phyloP scores from a whole-genome alignment of 768 basidiomycete genomes.

The Sistotremastrum suecicum region DNA sequence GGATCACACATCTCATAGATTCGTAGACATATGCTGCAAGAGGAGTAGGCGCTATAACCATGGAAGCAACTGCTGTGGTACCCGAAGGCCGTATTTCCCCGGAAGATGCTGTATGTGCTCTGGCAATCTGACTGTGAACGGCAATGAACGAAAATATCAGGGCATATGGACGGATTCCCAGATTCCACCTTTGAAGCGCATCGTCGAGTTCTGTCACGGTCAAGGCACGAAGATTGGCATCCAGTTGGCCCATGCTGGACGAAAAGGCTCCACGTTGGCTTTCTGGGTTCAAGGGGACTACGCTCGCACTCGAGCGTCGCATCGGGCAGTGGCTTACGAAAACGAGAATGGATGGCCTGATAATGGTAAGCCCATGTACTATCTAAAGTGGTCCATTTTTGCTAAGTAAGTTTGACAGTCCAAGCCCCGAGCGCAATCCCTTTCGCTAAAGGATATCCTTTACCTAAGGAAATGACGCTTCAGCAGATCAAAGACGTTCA shows the following conservation, averaged over 20 bases:
- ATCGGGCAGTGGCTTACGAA: constrained; percentile 23
- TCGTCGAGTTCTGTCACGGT: constrained; percentile 60
- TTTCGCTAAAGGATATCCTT: constrained; percentile 35
- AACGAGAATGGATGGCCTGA: constrained; percentile 62
- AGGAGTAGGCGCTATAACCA: constrained; percentile 52
- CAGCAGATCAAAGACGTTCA: constrained; percentile 41
- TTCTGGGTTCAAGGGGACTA: constrained; percentile 44
- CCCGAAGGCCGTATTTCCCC: constrained; percentile 70
- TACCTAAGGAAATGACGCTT: constrained; percentile 44
- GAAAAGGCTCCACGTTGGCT: constrained; percentile 57
- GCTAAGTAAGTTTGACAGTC: constrained; percentile 24
- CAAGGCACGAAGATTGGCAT: constrained; percentile 63
- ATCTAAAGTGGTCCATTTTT: not conserved
- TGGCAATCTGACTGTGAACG: not conserved
- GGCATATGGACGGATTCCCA: constrained; percentile 70
- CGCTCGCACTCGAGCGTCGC: constrained; percentile 17
- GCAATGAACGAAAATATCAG: constrained; percentile 12
- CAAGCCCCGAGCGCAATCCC: constrained; percentile 45
- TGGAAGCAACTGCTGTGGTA: constrained; percentile 64
- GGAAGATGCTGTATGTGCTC: constrained; percentile 42
- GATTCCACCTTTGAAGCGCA: constrained; percentile 50
- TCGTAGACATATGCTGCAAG: constrained; percentile 48
- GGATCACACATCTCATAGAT: not conserved
- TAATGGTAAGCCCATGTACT: constrained; percentile 25
- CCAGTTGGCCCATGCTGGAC: constrained; percentile 63